phyloP scores from a whole-genome alignment of 2,329 filamentous ascomycete species.

The Ramularia endophylla region DNA sequence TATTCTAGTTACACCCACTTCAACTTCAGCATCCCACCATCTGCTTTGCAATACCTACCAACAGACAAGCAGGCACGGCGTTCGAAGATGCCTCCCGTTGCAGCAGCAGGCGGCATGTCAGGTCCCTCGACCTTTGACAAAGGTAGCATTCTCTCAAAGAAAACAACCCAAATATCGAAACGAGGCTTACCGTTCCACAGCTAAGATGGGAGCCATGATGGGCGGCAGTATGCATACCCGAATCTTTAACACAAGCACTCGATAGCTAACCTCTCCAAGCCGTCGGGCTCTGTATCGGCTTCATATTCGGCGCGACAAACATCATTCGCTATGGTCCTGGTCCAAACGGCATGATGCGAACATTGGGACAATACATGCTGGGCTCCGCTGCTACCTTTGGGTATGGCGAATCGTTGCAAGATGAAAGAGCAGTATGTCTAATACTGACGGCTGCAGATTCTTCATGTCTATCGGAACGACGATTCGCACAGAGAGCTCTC shows the following conservation, averaged over 20 bases:
- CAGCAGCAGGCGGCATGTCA: constrained; percentile 26
- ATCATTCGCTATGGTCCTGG: constrained; percentile 95
- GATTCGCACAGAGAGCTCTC: constrained; percentile 84
- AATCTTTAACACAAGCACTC: neutral
- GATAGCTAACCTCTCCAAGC: constrained; percentile 47
- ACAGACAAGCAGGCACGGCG: neutral
- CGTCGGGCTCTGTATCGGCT: constrained; percentile 93
- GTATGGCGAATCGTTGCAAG: constrained; percentile 48
- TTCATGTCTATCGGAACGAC: constrained; percentile 99
- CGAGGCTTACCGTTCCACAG: constrained; percentile 41
- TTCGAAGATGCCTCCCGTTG: constrained; percentile 29
- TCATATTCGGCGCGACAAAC: constrained; percentile 88
- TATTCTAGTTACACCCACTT: no score
- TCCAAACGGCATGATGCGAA: constrained; percentile 87
- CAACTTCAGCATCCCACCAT: neutral
- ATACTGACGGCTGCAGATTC: constrained; percentile 49
- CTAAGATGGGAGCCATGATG: constrained; percentile 99
- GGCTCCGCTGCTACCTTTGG: constrained; percentile 94
- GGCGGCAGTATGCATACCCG: constrained; percentile 69
- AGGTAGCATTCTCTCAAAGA: constrained; percentile 44
- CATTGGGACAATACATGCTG: constrained; percentile 92
- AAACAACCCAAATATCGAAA: constrained; percentile 10
- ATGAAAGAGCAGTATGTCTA: no score
- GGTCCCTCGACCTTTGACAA: constrained; percentile 68
- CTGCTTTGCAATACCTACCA: neutral